A percentile compares a stretch with the other conserved stretches of the same genome.
Evolutionary conservation across 1,139 yeast genomes (phyloP).

Genomic region (Spencermartinsiella ligniputridi): DNA sequence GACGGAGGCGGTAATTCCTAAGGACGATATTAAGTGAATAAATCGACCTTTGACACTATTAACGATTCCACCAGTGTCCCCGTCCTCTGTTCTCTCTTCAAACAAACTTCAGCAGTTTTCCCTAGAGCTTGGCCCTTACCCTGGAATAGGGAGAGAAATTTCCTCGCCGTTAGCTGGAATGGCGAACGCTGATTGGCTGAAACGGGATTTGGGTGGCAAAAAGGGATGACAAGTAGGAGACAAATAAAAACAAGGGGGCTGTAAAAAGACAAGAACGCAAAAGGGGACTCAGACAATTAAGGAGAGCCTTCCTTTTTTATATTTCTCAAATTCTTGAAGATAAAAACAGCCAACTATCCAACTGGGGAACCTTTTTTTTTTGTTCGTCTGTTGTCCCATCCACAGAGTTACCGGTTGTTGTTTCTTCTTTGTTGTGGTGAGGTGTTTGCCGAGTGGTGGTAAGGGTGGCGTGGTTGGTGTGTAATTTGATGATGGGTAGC

Average conservation of each 20-base stretch:
- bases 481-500: no score
- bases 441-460: neutral
- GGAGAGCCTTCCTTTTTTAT: neutral
- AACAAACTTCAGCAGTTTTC: no score
- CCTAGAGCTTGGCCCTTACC: constrained; percentile 1
- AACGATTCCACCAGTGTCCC: no score
- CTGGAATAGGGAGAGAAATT: neutral
- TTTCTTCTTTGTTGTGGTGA: neutral
- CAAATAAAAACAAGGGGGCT: no score
- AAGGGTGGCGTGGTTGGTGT: neutral
- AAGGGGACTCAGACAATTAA: neutral
- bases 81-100: no score
- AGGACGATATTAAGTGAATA: neutral
- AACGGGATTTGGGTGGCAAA: neutral
- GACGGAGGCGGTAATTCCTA: neutral
- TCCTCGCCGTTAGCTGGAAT: neutral
- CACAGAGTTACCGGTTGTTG: neutral
- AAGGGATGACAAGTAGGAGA: neutral
- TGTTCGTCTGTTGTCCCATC: neutral
- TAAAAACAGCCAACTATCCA: neutral
- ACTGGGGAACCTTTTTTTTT: neutral
- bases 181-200: constrained; percentile 1
- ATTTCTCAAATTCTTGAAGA: no score
- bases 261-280: no score
- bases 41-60: no score